These are phyloP conservation scores for Tetrahymena malaccensis DNA, from an alignment of 73 alveolate species.

Conservation along the genomic window DNA sequence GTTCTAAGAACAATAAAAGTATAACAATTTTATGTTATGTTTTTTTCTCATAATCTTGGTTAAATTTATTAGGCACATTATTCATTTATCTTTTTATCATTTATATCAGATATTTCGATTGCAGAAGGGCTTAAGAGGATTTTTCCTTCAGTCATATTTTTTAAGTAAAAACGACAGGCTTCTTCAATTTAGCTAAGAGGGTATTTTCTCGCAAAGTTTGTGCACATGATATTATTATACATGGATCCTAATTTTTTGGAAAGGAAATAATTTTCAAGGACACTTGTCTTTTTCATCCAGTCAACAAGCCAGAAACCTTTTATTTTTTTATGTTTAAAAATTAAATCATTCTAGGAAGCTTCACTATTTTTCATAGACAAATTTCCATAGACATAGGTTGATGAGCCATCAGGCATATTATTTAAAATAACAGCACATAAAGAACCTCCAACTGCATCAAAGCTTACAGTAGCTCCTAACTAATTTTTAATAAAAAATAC, in stretches of 20 bases:
- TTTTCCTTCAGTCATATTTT: slow-evolving; percentile 23
- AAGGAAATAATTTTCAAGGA: slow-evolving; percentile 5
- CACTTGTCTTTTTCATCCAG: slow-evolving; percentile 18
- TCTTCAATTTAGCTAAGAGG: neutral
- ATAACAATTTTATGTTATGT: neutral
- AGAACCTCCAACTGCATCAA: slow-evolving; percentile 67
- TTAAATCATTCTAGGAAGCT: slow-evolving; percentile 36
- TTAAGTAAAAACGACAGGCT: neutral
- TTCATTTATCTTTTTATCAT: neutral
- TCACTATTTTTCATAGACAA: slow-evolving; percentile 20
- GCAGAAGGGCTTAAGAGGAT: slow-evolving; percentile 13
- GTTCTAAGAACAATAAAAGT: too few species aligned
- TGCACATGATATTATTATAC: neutral
- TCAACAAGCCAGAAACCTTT: slow-evolving; percentile 41
- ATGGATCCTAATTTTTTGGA: neutral
- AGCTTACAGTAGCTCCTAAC: slow-evolving; percentile 49
- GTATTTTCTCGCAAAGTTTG: slow-evolving; percentile 12
- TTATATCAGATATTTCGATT: neutral
- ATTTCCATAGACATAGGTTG: slow-evolving; percentile 45
- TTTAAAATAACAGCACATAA: slow-evolving; percentile 46
- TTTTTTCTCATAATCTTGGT: neutral
- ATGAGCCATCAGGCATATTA: slow-evolving; percentile 45
- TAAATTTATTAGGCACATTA: neutral
- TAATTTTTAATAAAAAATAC: neutral
- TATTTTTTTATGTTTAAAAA: slow-evolving; percentile 40